Evolutionary conservation across 805 yeast species (phyloP), one percentile per base, ranked within the genome.

Genomic region (Clavispora asparagi): DNA sequence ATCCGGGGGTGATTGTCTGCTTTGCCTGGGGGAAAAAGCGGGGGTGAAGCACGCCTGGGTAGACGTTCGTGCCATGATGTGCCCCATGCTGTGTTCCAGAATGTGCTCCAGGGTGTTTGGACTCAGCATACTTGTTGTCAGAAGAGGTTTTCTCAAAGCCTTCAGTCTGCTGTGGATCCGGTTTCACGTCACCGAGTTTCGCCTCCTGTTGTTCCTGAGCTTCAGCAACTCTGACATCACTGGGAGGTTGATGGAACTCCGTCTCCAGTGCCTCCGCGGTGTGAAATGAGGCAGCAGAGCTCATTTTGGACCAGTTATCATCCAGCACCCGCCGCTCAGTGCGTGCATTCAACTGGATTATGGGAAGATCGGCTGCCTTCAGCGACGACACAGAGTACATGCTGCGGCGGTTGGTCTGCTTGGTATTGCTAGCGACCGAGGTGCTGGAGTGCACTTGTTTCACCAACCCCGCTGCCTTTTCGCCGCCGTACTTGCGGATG

Each of bases 401-500:
- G 28, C 53, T 48, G 29, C 43, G 48, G 16, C 46, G 40, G 35
- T 43, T 37, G 12, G 46, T 7, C 42, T 30, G 26, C 26, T 36
- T 6, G 44, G 17, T 11, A 46, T 25, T 2, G 45, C 40, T 6
- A 46, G 43, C 2, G 32, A 28, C 32, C 13, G 30, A 30, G 7
- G 42, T 16, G 36, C 28, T 19, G 4, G 37, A 12, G 25, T 48
- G 56, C 25, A 55, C 57, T 31, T 67, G 71, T 40, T 65, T 66
- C 27, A 62, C 70, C 28, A 65, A 64, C 13, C 62, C 72, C 1
- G 62, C 70, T 0, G 71, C 72, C 47, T 65, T 67, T 28, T 68
- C 73, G 14, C 68, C 70, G 11, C 73, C 69, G 45, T 63, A 68
- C 46, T 70, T 71, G 30, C 74, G 51, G n/a, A 64, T 59, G 11